phyloP scores from a whole-genome alignment of 2,329 filamentous ascomycete genomes.

The Fusarium albidum region DNA sequence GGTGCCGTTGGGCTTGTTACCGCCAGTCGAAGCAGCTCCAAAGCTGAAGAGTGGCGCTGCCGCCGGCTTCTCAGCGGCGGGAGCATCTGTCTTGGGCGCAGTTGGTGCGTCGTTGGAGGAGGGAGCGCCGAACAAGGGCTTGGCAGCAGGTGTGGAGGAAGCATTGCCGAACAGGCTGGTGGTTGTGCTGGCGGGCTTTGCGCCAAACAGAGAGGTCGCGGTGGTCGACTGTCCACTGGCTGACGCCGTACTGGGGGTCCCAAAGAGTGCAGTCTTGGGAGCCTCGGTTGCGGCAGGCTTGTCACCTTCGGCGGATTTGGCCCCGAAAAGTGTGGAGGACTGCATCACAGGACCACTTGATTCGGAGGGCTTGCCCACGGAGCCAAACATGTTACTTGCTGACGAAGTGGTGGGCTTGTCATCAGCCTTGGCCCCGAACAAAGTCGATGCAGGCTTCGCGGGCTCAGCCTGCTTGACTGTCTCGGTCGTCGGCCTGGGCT shows the following conservation, averaged over 20 bases:
- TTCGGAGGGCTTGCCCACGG: conserved; percentile 44
- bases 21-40: conserved; percentile 35
- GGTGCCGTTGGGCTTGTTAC: conserved; percentile 41
- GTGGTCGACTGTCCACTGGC: conserved; percentile 23
- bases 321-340: conserved; percentile 46
- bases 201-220: conserved; percentile 35
- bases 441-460: conserved; percentile 38
- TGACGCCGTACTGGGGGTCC: conserved; percentile 28
- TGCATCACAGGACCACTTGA: conserved; percentile 39
- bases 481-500: conserved; percentile 43
- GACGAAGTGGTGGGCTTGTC: conserved; percentile 39
- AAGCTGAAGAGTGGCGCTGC: conserved; percentile 47
- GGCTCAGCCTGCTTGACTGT: conserved; percentile 39
- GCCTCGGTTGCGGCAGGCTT: conserved; percentile 36
- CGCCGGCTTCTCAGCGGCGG: conserved; percentile 31
- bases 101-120: conserved; percentile 23
- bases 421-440: conserved; percentile 50
- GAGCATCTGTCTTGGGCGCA: conserved; percentile 35
- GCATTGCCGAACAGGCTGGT: conserved; percentile 44
- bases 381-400: conserved; percentile 50
- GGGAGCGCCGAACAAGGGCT: conserved; percentile 43
- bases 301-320: conserved; percentile 41
- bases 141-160: conserved; percentile 31
- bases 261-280: conserved; percentile 44
- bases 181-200: conserved; percentile 37